Percentiles rank a stretch among this genome's conserved stretches.
These are phyloP conservation scores for Climacium dendroides DNA, from an alignment of 225 moss, liverwort and hornwort species.

Conservation along the genomic window DNA sequence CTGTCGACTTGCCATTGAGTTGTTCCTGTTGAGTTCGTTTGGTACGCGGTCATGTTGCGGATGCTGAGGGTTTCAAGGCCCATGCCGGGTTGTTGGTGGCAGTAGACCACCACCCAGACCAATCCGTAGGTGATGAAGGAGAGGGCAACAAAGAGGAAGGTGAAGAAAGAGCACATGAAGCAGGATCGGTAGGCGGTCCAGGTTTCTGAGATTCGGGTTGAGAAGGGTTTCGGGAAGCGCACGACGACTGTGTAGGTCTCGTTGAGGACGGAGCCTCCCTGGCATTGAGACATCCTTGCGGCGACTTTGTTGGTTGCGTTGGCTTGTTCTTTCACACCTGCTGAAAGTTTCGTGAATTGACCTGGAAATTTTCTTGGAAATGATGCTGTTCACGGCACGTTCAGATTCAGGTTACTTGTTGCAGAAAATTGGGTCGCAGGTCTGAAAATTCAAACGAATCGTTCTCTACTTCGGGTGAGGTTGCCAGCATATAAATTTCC, in stretches of 20 bases:
- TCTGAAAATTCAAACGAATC: background rate
- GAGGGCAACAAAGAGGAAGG: accelerated
- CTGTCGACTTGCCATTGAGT: background rate
- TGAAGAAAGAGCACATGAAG: accelerated
- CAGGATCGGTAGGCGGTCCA: background rate
- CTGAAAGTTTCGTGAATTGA: background rate
- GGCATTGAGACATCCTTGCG: background rate
- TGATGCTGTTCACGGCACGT: background rate
- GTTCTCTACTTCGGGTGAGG: background rate
- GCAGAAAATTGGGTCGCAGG: background rate
- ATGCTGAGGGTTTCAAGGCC: background rate
- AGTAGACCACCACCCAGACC: background rate
- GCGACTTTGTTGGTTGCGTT: background rate
- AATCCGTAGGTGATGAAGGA: background rate
- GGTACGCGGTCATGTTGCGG: background rate
- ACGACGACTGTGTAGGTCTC: background rate
- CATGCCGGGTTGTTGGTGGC: background rate
- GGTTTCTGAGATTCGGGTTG: background rate
- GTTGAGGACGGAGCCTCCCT: no score
- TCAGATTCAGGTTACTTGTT: background rate
- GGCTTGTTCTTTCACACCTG: background rate
- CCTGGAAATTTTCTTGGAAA: background rate
- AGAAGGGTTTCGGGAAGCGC: background rate
- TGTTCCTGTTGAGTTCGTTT: background rate
- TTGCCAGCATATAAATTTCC: background rate